A percentile compares a stretch with the other conserved stretches of the same genome.
Conservation (phyloP, 2,329 filamentous ascomycete species). For the Aureobasidium sp. region DNA sequence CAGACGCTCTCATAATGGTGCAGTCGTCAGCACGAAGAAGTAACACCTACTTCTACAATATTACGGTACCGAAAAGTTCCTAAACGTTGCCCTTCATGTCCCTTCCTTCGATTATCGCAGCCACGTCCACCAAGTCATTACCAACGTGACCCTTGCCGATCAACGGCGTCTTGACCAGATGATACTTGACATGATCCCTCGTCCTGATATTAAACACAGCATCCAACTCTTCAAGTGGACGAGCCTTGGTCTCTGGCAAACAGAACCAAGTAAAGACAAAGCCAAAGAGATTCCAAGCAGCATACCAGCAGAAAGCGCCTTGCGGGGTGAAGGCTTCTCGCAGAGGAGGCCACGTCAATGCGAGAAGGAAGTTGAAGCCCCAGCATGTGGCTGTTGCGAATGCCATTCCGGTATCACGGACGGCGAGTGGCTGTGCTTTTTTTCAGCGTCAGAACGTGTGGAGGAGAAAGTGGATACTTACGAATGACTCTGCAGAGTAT, state of each 20-base stretch:
- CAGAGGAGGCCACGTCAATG: constrained; percentile 45
- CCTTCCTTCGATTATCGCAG: background rate
- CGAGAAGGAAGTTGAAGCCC: constrained; percentile 36
- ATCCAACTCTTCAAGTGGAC: constrained; percentile 41
- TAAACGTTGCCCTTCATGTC: constrained; percentile 7
- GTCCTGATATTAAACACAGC: constrained; percentile 23
- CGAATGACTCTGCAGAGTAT: constrained; percentile 35
- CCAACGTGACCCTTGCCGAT: constrained; percentile 1
- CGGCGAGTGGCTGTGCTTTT: constrained; percentile 34
- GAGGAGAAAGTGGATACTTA: constrained; percentile 22
- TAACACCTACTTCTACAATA: no score
- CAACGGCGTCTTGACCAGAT: constrained; percentile 1
- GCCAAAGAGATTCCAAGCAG: constrained; percentile 49
- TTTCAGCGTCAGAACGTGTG: background rate
- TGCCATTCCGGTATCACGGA: constrained; percentile 36
- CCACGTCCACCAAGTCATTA: constrained; percentile 3
- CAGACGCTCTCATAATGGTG: no score
- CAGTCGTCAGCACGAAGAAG: no score
- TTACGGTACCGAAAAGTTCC: no score
- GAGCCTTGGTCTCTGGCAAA: constrained; percentile 40
- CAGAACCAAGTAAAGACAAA: constrained; percentile 40
- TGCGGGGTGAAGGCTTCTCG: constrained; percentile 40
- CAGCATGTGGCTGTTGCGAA: constrained; percentile 50
- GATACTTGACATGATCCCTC: constrained; percentile 9
- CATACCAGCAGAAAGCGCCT: constrained; percentile 52